A percentile compares a stretch with the other conserved stretches of the same genome.
Conservation (phyloP, 805 yeast genomes). For the Sporopachydermia lactativora region DNA sequence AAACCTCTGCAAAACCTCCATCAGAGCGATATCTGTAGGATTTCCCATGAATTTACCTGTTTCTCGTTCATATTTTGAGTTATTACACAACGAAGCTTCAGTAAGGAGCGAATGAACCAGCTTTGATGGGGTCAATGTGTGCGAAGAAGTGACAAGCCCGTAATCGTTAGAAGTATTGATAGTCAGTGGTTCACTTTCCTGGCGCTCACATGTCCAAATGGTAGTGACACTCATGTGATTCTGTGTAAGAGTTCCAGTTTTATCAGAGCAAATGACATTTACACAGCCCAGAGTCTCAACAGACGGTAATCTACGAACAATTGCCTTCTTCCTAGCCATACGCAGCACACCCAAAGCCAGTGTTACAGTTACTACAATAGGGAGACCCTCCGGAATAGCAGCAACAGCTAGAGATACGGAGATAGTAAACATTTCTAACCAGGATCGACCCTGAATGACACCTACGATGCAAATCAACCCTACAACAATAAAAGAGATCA, state of each 20-base stretch:
- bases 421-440: slow-evolving; percentile 97
- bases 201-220: slow-evolving; percentile 58
- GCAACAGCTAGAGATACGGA: slow-evolving; percentile 97
- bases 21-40: slow-evolving; percentile 87
- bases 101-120: neutral
- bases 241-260: slow-evolving; percentile 82
- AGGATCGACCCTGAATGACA: slow-evolving; percentile 77
- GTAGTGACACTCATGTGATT: slow-evolving; percentile 85
- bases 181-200: slow-evolving; percentile 15
- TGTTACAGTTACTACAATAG: slow-evolving; percentile 95
- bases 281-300: slow-evolving; percentile 94
- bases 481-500: slow-evolving; percentile 74
- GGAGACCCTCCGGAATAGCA: slow-evolving; percentile 97
- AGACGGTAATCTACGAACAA: slow-evolving; percentile 85
- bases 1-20: slow-evolving; percentile 60
- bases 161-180: slow-evolving; percentile 3
- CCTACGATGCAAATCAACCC: slow-evolving; percentile 90
- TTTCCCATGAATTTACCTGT: slow-evolving; percentile 70
- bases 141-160: neutral
- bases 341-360: slow-evolving; percentile 90
- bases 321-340: slow-evolving; percentile 92
- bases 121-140: neutral
- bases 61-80: slow-evolving; percentile 54
- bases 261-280: slow-evolving; percentile 85
- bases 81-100: slow-evolving; percentile 40